Conservation (phyloP, 2,329 filamentous ascomycete species). For the Polytolypa hystricis region DNA sequence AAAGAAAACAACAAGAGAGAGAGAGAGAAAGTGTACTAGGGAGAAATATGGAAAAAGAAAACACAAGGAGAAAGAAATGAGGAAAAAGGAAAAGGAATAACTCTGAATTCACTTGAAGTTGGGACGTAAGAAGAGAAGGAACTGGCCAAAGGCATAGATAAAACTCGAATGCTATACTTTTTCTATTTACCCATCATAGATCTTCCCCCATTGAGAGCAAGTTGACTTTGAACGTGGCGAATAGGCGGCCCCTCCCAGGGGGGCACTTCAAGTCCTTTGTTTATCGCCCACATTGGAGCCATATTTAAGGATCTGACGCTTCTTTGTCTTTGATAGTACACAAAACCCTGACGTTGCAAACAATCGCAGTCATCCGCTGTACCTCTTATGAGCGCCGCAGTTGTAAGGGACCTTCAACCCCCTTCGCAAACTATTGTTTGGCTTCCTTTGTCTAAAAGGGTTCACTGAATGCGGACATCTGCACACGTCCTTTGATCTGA, state of each 20-base stretch:
- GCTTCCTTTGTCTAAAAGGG: slow-evolving; percentile 23
- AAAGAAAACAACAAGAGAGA: slow-evolving; percentile 2
- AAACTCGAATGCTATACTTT: slow-evolving; percentile 13
- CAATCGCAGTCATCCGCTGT: slow-evolving; percentile 13
- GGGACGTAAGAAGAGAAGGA: slow-evolving; percentile 8
- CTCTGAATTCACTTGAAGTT: no score
- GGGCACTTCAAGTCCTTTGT: slow-evolving; percentile 9
- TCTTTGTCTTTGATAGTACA: slow-evolving; percentile 12
- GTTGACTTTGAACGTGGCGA: slow-evolving; percentile 8
- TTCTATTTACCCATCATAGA: slow-evolving; percentile 12
- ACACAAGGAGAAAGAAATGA: no score
- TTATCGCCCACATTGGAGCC: slow-evolving; percentile 6
- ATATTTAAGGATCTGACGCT: slow-evolving; percentile 9
- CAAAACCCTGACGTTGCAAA: slow-evolving; percentile 13
- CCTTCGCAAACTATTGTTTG: slow-evolving; percentile 15
- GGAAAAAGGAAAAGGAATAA: no score
- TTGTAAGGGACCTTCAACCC: no score
- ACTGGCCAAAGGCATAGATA: slow-evolving; percentile 8
- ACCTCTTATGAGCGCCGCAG: slow-evolving; percentile 1
- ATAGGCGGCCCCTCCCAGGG: slow-evolving; percentile 4
- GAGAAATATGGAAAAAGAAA: slow-evolving; percentile 3
- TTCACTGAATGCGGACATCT: slow-evolving; percentile 22
- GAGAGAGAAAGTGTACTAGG: slow-evolving; percentile 1
- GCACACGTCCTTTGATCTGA: slow-evolving; percentile 13
- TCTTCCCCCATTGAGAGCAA: neutral